These are phyloP conservation scores for Apiotrichum mycotoxinovorans DNA, from an alignment of 1,284 basidiomycete genomes.

Conservation along the genomic window DNA sequence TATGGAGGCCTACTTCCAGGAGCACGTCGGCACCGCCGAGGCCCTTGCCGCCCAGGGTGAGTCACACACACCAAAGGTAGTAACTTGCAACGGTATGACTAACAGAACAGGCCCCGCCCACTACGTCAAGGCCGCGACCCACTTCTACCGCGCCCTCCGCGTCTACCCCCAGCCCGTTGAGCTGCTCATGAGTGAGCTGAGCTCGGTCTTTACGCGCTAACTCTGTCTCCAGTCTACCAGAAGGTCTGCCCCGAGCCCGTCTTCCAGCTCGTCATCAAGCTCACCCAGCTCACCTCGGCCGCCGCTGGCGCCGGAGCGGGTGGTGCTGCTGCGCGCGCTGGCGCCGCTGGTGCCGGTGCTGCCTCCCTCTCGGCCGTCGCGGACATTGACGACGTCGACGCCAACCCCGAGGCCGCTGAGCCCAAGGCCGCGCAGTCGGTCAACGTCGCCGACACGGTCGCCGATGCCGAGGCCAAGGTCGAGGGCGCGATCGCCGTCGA, in stretches of 20 bases:
- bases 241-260: constrained; percentile 82
- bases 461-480: constrained; percentile 8
- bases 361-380: constrained; percentile 6
- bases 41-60: constrained; percentile 72
- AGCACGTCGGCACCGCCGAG: constrained; percentile 82
- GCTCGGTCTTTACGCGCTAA: neutral
- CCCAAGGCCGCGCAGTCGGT: constrained; percentile 7
- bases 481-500: constrained; percentile 3
- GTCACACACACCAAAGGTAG: constrained; percentile 32
- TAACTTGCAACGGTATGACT: neutral
- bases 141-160: constrained; percentile 88
- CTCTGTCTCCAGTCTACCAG: constrained; percentile 70
- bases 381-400: constrained; percentile 10
- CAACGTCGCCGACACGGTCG: constrained; percentile 1
- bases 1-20: constrained; percentile 86
- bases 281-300: constrained; percentile 55
- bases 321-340: constrained; percentile 4
- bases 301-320: constrained; percentile 11
- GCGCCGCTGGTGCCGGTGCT: constrained; percentile 1
- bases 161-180: constrained; percentile 93
- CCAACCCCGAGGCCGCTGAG: constrained; percentile 4
- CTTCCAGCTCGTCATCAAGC: constrained; percentile 85
- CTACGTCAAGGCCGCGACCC: constrained; percentile 74
- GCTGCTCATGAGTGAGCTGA: constrained; percentile 65
- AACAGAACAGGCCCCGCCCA: constrained; percentile 62